Conservation (phyloP, 2,329 filamentous ascomycete species). For the Pseudopyricularia javanii region DNA sequence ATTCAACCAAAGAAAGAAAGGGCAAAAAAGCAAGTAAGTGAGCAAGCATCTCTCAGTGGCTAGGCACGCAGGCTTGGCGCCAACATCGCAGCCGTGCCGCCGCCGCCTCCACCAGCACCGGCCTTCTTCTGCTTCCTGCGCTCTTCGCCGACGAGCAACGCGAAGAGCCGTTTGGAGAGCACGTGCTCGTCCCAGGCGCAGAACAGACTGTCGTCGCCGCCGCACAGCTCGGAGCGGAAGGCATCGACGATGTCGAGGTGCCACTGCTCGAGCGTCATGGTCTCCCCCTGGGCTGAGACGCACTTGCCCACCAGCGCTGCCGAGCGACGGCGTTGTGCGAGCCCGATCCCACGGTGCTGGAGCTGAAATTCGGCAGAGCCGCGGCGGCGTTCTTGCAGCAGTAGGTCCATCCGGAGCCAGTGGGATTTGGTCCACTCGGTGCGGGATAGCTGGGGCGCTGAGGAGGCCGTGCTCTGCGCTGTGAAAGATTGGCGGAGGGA, state of each 20-base stretch:
- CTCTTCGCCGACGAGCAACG: conserved; percentile 38
- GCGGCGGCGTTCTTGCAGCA: conserved; percentile 37
- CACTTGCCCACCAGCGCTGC: conserved; percentile 31
- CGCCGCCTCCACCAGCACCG: not conserved
- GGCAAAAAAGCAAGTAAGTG: not conserved
- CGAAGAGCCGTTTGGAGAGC: conserved; percentile 40
- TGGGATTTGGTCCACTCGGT: conserved; percentile 21
- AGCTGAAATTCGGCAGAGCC: conserved; percentile 26
- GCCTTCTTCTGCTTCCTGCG: conserved; percentile 12
- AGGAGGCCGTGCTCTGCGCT: not conserved
- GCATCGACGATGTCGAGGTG: conserved; percentile 46
- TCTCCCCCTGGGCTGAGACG: conserved; percentile 31
- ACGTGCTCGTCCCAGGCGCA: conserved; percentile 33
- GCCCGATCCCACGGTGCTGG: conserved; percentile 12
- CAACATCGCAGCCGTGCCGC: not conserved
- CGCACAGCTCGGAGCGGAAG: conserved; percentile 31
- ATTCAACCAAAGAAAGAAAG: not conserved
- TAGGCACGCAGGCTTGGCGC: not conserved
- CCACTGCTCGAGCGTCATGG: conserved; percentile 38
- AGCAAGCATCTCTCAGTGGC: not conserved
- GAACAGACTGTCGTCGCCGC: not conserved
- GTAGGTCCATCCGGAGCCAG: conserved; percentile 39
- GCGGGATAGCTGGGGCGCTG: conserved; percentile 5
- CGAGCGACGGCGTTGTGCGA: conserved; percentile 10
- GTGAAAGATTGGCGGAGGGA: not conserved